These are phyloP conservation scores for Postia placenta DNA, from an alignment of 768 basidiomycete genomes.

Conservation along the genomic window DNA sequence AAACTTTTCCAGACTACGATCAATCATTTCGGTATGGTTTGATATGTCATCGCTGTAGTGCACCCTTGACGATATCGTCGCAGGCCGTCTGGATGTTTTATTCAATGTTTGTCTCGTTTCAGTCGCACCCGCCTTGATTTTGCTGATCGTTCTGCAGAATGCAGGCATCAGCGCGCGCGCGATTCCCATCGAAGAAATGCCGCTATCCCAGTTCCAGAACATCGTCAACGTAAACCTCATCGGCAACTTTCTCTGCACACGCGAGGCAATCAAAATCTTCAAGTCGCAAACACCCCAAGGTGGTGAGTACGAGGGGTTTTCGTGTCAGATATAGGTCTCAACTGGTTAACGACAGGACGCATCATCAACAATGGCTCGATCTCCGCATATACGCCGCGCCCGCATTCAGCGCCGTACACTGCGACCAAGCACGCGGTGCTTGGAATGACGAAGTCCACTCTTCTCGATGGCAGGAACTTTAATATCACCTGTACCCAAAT, in stretches of 20 bases:
- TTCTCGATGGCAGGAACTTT: conserved; percentile 69
- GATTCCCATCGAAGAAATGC: conserved; percentile 51
- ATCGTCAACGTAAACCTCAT: conserved; percentile 69
- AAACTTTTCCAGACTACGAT: conserved; percentile 49
- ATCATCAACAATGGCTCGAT: conserved; percentile 81
- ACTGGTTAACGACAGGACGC: neutral
- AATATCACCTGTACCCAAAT: conserved; percentile 77
- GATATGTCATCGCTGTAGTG: neutral
- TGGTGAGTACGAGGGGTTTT: conserved; percentile 35
- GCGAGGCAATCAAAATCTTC: conserved; percentile 69
- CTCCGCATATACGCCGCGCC: conserved; percentile 66
- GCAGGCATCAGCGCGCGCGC: conserved; percentile 55
- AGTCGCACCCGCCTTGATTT: neutral
- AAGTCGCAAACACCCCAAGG: conserved; percentile 68
- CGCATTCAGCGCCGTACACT: conserved; percentile 59
- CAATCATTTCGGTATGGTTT: conserved; percentile 45
- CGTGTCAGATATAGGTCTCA: neutral
- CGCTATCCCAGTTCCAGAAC: conserved; percentile 54
- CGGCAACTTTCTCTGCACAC: conserved; percentile 70
- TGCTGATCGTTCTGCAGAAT: conserved; percentile 44
- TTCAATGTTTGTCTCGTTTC: conserved; percentile 58
- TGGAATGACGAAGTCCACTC: conserved; percentile 70
- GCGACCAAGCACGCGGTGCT: conserved; percentile 75
- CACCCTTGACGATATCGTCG: neutral
- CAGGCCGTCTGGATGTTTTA: conserved; percentile 65